Percentiles rank a stretch among this genome's conserved stretches.
Evolutionary conservation across 2,329 filamentous ascomycete genomes (phyloP).

Genomic region (Aspergillus sp.): DNA sequence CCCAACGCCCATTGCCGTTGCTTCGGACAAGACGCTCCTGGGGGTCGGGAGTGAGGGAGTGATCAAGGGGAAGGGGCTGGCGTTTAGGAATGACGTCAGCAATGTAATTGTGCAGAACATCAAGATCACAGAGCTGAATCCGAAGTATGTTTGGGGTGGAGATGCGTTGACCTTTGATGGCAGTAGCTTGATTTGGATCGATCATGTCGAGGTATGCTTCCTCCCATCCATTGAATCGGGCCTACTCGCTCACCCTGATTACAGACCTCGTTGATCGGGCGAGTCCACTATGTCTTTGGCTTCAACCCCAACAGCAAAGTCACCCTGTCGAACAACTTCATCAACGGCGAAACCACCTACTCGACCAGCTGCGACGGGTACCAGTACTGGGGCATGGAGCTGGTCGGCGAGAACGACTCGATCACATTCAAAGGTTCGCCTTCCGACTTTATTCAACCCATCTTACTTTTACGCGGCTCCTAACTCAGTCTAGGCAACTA

Average conservation of each 20-base stretch:
- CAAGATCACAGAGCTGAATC: conserved; percentile 56
- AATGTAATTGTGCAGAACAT: conserved; percentile 66
- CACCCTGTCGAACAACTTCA: conserved; percentile 26
- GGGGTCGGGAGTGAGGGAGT: conserved; percentile 57
- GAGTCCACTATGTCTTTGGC: conserved; percentile 54
- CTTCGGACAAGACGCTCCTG: conserved; percentile 60
- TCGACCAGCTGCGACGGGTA: conserved; percentile 61
- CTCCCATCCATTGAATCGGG: neutral
- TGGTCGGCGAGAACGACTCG: conserved; percentile 55
- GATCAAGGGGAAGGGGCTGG: conserved; percentile 60
- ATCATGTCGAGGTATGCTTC: conserved; percentile 45
- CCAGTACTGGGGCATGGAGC: conserved; percentile 63
- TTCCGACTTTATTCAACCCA: no score
- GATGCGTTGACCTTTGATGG: conserved; percentile 60
- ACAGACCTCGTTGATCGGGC: conserved; percentile 43
- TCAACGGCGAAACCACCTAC: conserved; percentile 59
- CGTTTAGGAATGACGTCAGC: conserved; percentile 45
- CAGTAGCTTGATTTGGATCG: conserved; percentile 52
- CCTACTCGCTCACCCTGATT: neutral
- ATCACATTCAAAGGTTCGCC: conserved; percentile 53
- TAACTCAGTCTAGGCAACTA: conserved; percentile 50
- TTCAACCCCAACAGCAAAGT: conserved; percentile 52
- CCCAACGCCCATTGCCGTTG: conserved; percentile 53
- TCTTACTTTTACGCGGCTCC: neutral
- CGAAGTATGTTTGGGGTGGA: conserved; percentile 61